Evolutionary conservation across 225 moss, liverwort and hornwort genomes (phyloP).

Genomic region (Polytrichum formosum): DNA sequence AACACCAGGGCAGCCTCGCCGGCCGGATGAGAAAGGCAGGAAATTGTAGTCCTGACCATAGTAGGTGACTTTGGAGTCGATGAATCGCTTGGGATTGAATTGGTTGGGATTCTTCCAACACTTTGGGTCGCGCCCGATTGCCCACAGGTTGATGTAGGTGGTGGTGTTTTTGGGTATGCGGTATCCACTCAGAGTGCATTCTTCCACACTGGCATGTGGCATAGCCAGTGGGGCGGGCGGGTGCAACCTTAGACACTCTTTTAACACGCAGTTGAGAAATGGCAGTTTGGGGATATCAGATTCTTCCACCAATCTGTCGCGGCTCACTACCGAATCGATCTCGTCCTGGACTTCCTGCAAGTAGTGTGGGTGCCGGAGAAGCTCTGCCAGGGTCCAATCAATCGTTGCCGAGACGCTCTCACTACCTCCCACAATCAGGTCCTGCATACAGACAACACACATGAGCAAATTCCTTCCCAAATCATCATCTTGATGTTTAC

Average conservation of each 20-base stretch:
- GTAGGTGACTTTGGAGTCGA: slow-evolving; percentile 26
- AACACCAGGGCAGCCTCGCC: slow-evolving; percentile 69
- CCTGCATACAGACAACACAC: slow-evolving; percentile 32
- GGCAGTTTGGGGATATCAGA: slow-evolving; percentile 49
- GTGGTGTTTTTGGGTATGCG: slow-evolving; percentile 62
- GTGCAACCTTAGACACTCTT: slow-evolving; percentile 71
- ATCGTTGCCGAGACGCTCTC: slow-evolving; percentile 64
- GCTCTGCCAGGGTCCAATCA: slow-evolving; percentile 79
- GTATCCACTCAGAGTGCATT: slow-evolving; percentile 43
- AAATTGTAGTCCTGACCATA: slow-evolving; percentile 49
- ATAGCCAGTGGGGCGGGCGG: slow-evolving; percentile 72
- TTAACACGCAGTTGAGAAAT: slow-evolving; percentile 63
- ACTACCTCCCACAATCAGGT: slow-evolving; percentile 82
- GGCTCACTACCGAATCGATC: slow-evolving; percentile 58
- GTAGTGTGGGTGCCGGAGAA: slow-evolving; percentile 56
- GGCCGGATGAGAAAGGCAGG: slow-evolving; percentile 71
- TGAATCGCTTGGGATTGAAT: slow-evolving; percentile 60
- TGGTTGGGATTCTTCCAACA: slow-evolving; percentile 49
- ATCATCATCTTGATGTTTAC: too few species aligned
- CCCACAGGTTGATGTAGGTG: slow-evolving; percentile 58
- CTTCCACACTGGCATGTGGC: slow-evolving; percentile 54
- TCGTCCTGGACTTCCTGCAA: slow-evolving; percentile 50
- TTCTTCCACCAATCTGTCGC: slow-evolving; percentile 39
- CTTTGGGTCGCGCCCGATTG: slow-evolving; percentile 57
- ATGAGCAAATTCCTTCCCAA: too few species aligned